These are phyloP conservation scores for Bruguiera hainesii DNA, from an alignment of 441 rosid species.

Conservation along the genomic window DNA sequence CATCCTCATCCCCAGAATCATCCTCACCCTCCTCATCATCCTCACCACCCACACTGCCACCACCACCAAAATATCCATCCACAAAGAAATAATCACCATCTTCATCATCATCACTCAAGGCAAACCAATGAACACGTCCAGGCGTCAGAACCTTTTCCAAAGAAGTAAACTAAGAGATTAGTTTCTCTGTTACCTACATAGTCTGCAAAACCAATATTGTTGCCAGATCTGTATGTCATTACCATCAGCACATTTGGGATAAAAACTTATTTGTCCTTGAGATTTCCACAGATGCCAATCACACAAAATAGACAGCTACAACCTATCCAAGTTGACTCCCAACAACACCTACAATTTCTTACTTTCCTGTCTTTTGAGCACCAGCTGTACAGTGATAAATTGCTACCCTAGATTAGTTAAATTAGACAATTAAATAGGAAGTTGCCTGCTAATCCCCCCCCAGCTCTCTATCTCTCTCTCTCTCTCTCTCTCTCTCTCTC, in stretches of 20 bases:
- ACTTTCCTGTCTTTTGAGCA: too few relatives aligned
- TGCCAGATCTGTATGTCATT: not conserved
- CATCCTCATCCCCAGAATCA: conserved; percentile 1
- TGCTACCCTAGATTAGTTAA: too few relatives aligned
- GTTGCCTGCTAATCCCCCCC: too few relatives aligned
- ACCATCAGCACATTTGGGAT: not conserved
- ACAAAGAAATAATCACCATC: conserved; percentile 14
- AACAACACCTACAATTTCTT: not conserved
- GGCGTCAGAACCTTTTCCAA: conserved; percentile 43
- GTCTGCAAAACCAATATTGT: conserved; percentile 7
- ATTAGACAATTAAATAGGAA: too few relatives aligned
- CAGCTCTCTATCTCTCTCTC: too few relatives aligned
- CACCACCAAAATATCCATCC: not conserved
- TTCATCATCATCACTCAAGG: conserved; percentile 28
- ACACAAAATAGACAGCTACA: not conserved
- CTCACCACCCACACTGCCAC: conserved; percentile 16
- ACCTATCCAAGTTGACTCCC: not conserved
- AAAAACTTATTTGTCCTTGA: conserved; percentile 9
- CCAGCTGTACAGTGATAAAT: too few relatives aligned
- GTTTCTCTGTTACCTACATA: conserved; percentile 26
- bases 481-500: too few relatives aligned
- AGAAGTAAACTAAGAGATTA: conserved; percentile 52
- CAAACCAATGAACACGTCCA: conserved; percentile 29
- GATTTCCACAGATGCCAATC: not conserved
- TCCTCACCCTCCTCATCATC: conserved; percentile 19